Base-by-base conservation (phyloP, 495 filamentous ascomycete species). In the Extremus antarcticus region DNA sequence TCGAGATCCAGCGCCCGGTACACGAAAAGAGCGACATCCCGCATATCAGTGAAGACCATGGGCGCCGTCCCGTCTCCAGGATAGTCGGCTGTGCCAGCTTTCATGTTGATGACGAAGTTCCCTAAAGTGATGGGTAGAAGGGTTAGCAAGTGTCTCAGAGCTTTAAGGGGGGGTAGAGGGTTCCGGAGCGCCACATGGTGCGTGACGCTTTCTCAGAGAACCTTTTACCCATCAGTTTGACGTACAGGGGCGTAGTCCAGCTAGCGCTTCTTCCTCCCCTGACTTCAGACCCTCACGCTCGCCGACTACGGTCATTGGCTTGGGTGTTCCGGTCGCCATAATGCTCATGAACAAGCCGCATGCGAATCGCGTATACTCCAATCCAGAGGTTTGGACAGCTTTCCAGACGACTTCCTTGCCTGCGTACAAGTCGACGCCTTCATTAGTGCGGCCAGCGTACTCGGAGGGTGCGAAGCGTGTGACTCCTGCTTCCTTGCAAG, bases 381-480 rank as follows among this genome's bases (percentile, higher is more conserved):
- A 32, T 2, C 62, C 62, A 15, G 40, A 41, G 0, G 19, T 17
- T 29, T 53, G 21, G 3, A 43, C 25, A 1, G 60, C 62, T 2
- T 25, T 43, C 62, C 62, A 64, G n/a, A 63, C 62, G 17, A 47
- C 50, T 23, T 35, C 51, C 52, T 64, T 63, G 1, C 10, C 7
- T 8, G 21, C 25, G 43, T 56, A 63, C n/a, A 58, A 46, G 22
- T 58, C 61, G 20, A 63, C 50, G 13, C 21, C 35, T 2, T 54
- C 55, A 19, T 55, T 56, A 45, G 11, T 13, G 13, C 11, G 22
- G 22, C 45, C 35, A 3, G 60, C 63, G 25, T 57, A 66, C 25
- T 66, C 63, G 39, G 52, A 57, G 17, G 64, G 64, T 3, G 61
- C 59, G 24, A 64, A 66, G 32, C 64, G 63, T 39, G 51, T 63